Evolutionary conservation across 257 asterid genomes (phyloP).

Genomic region (Solanum sejunctum): DNA sequence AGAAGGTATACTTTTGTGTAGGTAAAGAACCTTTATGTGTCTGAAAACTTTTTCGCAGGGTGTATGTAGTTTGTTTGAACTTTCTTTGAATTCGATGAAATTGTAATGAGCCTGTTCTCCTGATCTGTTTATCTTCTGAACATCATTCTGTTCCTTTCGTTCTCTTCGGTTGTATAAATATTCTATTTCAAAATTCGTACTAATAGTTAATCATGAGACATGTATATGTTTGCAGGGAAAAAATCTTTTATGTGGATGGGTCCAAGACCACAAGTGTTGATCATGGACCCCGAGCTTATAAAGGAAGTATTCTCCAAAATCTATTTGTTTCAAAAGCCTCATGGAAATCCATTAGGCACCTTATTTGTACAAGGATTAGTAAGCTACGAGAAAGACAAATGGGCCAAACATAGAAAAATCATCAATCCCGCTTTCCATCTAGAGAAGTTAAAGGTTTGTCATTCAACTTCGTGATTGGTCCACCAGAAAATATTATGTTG

Average conservation of each 20-base stretch:
- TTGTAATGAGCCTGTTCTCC: background rate
- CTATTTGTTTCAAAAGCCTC: constrained; percentile 5
- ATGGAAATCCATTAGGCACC: constrained; percentile 21
- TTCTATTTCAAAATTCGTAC: background rate
- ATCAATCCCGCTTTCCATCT: constrained; percentile 8
- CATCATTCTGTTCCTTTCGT: background rate
- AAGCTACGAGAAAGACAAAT: constrained; percentile 24
- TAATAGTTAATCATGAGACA: background rate
- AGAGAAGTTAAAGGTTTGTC: background rate
- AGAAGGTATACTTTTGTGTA: too few species aligned
- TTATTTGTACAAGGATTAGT: constrained; percentile 26
- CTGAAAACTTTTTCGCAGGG: background rate
- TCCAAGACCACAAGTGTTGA: constrained; percentile 23
- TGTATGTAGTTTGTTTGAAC: background rate
- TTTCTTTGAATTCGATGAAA: background rate
- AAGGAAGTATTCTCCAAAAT: constrained; percentile 33
- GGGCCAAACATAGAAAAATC: constrained; percentile 53
- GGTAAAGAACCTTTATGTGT: background rate
- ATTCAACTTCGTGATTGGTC: background rate
- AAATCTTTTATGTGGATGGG: constrained; percentile 39
- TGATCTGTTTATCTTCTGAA: background rate
- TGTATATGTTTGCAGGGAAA: constrained; percentile 18
- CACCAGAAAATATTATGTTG: background rate
- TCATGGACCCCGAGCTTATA: constrained; percentile 33
- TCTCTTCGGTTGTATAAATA: background rate